Conservation (phyloP, 2,329 filamentous ascomycete species). For the Diplodia sapinea region DNA sequence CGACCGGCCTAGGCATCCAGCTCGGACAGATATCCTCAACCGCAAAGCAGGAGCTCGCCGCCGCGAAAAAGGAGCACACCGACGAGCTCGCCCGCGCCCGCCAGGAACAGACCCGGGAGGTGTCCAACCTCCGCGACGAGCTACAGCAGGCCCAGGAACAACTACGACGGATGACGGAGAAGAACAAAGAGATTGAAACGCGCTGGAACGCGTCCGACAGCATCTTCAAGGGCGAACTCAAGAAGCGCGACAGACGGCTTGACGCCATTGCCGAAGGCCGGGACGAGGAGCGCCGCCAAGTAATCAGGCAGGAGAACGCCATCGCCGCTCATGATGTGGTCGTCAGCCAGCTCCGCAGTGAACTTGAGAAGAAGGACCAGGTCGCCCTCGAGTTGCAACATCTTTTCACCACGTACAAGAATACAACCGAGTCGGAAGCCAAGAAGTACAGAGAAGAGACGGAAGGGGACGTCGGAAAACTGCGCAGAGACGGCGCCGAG, state of each 20-base stretch:
- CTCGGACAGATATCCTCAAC: constrained; percentile 22
- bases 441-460: constrained; percentile 25
- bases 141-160: constrained; percentile 25
- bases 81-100: constrained; percentile 20
- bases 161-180: constrained; percentile 19
- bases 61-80: constrained; percentile 20
- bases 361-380: constrained; percentile 25
- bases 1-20: constrained; percentile 28
- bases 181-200: constrained; percentile 28
- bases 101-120: constrained; percentile 13
- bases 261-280: constrained; percentile 16
- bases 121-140: constrained; percentile 23
- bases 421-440: constrained; percentile 2
- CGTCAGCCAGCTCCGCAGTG: constrained; percentile 25
- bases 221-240: constrained; percentile 24
- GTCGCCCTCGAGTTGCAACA: constrained; percentile 2
- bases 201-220: constrained; percentile 24
- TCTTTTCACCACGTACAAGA: constrained; percentile 22
- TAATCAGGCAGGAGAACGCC: constrained; percentile 7
- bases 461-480: constrained; percentile 10
- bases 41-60: constrained; percentile 21
- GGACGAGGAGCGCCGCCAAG: constrained; percentile 7
- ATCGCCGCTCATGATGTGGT: constrained; percentile 28
- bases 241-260: constrained; percentile 20
- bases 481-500: constrained; percentile 15